Conservation (phyloP, 2,329 filamentous ascomycete species). For the Basipetospora chlamydospora region DNA sequence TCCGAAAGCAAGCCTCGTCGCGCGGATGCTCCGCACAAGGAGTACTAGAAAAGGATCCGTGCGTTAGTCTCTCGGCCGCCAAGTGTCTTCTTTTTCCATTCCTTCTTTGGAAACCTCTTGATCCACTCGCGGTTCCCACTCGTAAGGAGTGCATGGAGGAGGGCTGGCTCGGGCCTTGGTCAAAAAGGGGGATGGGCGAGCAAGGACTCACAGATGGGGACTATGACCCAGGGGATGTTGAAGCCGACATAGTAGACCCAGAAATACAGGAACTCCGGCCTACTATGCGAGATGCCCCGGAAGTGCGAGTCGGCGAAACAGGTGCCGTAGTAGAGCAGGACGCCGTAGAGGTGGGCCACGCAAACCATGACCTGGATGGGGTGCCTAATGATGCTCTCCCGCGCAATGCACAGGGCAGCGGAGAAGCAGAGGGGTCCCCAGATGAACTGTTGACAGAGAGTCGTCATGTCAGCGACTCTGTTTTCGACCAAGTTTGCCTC, state of each 20-base stretch:
- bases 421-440: slow-evolving; percentile 46
- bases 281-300: slow-evolving; percentile 33
- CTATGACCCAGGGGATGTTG: slow-evolving; percentile 44
- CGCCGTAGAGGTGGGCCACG: slow-evolving; percentile 43
- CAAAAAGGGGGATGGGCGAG: not conserved
- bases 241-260: slow-evolving; percentile 50
- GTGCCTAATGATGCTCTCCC: slow-evolving; percentile 29
- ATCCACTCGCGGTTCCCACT: not conserved
- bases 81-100: too few relatives aligned
- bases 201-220: slow-evolving; percentile 34
- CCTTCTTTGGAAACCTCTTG: too few relatives aligned
- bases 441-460: slow-evolving; percentile 23
- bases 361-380: slow-evolving; percentile 35
- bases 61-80: too few relatives aligned
- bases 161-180: not conserved
- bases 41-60: slow-evolving; percentile 4
- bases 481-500: too few relatives aligned
- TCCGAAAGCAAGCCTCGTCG: slow-evolving; percentile 3
- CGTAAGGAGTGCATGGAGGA: not conserved
- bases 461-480: not conserved
- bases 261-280: slow-evolving; percentile 46
- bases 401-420: slow-evolving; percentile 30
- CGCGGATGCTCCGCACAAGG: slow-evolving; percentile 2
- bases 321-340: slow-evolving; percentile 48
- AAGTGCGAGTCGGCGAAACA: slow-evolving; percentile 32